Evolutionary conservation across 1,284 basidiomycete genomes (phyloP), one percentile per base, ranked within the genome.

Genomic region (Lentinula novae-zelandiae): DNA sequence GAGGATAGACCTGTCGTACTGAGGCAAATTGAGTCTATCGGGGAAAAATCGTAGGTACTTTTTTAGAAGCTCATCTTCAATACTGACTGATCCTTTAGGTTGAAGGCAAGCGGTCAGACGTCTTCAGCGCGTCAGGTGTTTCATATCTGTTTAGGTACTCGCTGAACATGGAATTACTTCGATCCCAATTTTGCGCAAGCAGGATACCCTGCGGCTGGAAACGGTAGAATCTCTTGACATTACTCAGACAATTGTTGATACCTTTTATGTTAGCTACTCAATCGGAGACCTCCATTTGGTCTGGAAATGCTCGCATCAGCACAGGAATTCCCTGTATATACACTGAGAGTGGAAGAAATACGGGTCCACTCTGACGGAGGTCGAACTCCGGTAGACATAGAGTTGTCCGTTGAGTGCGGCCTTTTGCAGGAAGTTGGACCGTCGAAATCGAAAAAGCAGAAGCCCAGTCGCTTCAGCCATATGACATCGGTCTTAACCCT

Each of bases 1-100:
- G 92, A 95, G 67, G 90, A 92, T 67, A 78, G 91, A 40, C 88
- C 92, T 12, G 76, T 86, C 20, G 89, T 93, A 13, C 76, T 95
- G 60, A 82, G 87, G 55, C 92, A 95, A 69, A 81, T 95, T 53
- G 87, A 91, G 51, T 83, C 87, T 22, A 87, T 95, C 53, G 92
- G 92, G 46, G 91, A 93, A 68, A 93, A 92, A 81, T 92, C 90
- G 90, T 92, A 62, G 20, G 48, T 48, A 34, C 50, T 12, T 31
- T 58, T 52, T 50, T 42, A 2, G 6, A 9, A n/a, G n/a, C 38
- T 50, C 39, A 58, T 48, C 66, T 6, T 13, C 15, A 8, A 20
- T 17, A 5, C 42, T 56, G 10, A 55, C 12, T 15, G 6, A 49
- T 38, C 13, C 39, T 46, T 42, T 60, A 87, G 85, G 42, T 76